phyloP scores from a whole-genome alignment of 1,139 yeast species.

The Saccharomyces pastorianus region DNA sequence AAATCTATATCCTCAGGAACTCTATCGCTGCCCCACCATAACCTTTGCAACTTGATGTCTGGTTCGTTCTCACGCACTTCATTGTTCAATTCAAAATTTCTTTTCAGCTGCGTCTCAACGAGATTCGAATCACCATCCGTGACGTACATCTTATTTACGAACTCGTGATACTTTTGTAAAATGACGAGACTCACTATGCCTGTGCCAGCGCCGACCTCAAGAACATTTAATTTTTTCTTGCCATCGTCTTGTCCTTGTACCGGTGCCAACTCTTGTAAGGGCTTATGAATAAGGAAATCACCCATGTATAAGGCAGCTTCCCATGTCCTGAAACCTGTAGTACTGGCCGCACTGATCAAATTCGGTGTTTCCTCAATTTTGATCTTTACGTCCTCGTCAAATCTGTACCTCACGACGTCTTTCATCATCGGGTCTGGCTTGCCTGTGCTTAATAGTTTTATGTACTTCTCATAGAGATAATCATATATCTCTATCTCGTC shows the following conservation, averaged over 20 bases:
- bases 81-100: slow-evolving; percentile 43
- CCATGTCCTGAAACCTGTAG: slow-evolving; percentile 91
- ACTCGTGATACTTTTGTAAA: slow-evolving; percentile 21
- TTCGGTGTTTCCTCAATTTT: slow-evolving; percentile 53
- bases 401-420: slow-evolving; percentile 43
- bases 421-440: slow-evolving; percentile 39
- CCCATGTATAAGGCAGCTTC: slow-evolving; percentile 77
- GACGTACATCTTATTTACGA: slow-evolving; percentile 35
- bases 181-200: slow-evolving; percentile 66
- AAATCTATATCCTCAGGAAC: slow-evolving; percentile 37
- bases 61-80: slow-evolving; percentile 12
- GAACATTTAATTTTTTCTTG: slow-evolving; percentile 25
- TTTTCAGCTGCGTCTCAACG: slow-evolving; percentile 41
- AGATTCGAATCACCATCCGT: slow-evolving; percentile 74
- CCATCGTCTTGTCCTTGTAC: slow-evolving; percentile 1
- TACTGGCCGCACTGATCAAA: slow-evolving; percentile 61
- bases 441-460: slow-evolving; percentile 37
- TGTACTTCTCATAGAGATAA: slow-evolving; percentile 44
- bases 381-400: slow-evolving; percentile 32
- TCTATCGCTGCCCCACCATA: slow-evolving; percentile 55
- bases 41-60: slow-evolving; percentile 33
- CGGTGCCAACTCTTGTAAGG: slow-evolving; percentile 6
- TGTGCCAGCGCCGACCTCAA: slow-evolving; percentile 88
- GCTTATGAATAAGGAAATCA: slow-evolving; percentile 35
- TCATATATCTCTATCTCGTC: slow-evolving; percentile 31